These are phyloP conservation scores for Boletus pseudo-olivaceus DNA, from an alignment of 768 basidiomycete species.

Conservation along the genomic window DNA sequence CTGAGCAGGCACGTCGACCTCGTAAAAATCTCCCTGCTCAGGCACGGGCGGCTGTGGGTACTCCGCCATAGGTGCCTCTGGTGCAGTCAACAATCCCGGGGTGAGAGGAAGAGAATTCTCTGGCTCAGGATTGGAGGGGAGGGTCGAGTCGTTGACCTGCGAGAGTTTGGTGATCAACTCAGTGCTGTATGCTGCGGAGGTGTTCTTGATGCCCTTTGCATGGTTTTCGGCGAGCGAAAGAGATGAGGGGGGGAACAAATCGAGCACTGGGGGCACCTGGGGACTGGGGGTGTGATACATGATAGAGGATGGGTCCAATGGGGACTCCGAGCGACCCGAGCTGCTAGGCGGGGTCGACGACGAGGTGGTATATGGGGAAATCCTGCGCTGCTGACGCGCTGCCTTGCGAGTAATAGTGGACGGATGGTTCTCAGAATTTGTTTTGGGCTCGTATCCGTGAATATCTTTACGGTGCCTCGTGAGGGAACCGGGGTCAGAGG, in stretches of 20 bases:
- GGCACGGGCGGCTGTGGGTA: background rate
- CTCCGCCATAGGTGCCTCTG: background rate
- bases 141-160: background rate
- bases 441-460: constrained; percentile 20
- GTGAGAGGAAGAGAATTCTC: too few species aligned
- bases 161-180: background rate
- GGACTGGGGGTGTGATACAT: background rate
- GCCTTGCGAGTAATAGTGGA: background rate
- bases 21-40: background rate
- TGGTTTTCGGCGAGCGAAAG: background rate
- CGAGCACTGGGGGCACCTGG: background rate
- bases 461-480: constrained; percentile 18
- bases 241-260: background rate
- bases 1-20: background rate
- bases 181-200: background rate
- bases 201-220: background rate
- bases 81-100: background rate
- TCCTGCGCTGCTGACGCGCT: background rate
- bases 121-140: background rate
- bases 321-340: background rate
- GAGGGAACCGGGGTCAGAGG: constrained; percentile 21
- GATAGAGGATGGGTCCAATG: background rate
- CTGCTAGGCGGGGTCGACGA: background rate
- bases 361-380: constrained; percentile 1
- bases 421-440: background rate